Evolutionary conservation across 345 rosid species (phyloP).

Genomic region (Punica granatum): DNA sequence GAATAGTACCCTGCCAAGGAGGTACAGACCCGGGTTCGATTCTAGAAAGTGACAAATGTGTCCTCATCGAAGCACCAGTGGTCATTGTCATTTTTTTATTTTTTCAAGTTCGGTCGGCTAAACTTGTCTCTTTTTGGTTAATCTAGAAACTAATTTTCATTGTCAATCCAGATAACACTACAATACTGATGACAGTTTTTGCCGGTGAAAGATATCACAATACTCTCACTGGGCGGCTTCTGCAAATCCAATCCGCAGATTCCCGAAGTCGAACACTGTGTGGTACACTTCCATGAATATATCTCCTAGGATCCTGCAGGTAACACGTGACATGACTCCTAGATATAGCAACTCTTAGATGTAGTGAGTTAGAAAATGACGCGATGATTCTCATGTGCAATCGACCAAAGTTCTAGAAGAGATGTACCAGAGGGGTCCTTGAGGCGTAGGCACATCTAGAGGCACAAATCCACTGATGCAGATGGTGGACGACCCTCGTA

Average conservation of each 20-base stretch:
- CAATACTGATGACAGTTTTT: too few species aligned
- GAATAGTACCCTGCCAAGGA: conserved; percentile 37
- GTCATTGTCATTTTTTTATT: background rate
- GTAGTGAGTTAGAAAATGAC: background rate
- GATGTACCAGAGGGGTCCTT: conserved; percentile 52
- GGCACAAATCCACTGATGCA: conserved; percentile 47
- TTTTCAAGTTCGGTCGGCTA: too few species aligned
- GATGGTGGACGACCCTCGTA: conserved; percentile 22
- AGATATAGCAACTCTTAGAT: too few species aligned
- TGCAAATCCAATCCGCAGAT: conserved; percentile 46
- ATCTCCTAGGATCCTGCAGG: conserved; percentile 49
- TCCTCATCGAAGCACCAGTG: background rate
- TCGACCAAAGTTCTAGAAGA: background rate
- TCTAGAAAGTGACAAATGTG: too few species aligned
- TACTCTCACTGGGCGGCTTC: conserved; percentile 22
- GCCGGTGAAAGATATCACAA: too few species aligned
- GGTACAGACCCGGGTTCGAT: too few species aligned
- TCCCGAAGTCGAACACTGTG: conserved; percentile 48
- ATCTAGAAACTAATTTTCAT: too few species aligned
- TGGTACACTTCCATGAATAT: conserved; percentile 51
- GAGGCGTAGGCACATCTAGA: conserved; percentile 37
- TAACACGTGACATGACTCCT: background rate
- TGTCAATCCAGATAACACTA: too few species aligned
- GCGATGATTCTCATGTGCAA: background rate
- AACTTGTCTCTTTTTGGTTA: too few species aligned